Evolutionary conservation across 2,329 filamentous ascomycete species (phyloP).

Genomic region (Colletotrichum sp.): DNA sequence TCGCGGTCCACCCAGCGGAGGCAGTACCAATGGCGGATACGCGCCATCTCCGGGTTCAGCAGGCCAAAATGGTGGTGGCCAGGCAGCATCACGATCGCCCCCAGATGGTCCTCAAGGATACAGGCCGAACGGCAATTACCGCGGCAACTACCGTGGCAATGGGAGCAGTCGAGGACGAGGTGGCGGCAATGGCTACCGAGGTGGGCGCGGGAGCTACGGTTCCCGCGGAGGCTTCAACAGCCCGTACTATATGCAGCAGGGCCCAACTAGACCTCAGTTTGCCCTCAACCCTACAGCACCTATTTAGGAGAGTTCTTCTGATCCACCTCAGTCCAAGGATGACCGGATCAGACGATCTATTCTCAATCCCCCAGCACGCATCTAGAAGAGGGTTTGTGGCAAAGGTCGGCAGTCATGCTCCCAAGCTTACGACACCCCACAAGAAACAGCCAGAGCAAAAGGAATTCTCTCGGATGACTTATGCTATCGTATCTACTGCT

Average conservation of each 20-base stretch:
- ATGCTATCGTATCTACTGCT: neutral
- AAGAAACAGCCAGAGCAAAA: neutral
- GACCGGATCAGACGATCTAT: neutral
- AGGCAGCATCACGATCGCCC: neutral
- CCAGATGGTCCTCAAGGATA: slow-evolving; percentile 9
- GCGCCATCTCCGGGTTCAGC: neutral
- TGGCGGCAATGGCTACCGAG: neutral
- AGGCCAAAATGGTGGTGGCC: neutral
- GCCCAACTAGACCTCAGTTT: slow-evolving; percentile 3
- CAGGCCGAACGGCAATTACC: neutral
- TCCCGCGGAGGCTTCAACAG: neutral
- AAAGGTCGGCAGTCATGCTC: neutral
- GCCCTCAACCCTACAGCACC: neutral
- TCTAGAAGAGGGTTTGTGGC: neutral
- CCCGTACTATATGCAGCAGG: neutral
- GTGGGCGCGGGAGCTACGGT: neutral
- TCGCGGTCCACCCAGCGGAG: neutral
- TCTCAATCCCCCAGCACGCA: neutral
- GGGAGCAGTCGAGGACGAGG: neutral
- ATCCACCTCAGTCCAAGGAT: neutral
- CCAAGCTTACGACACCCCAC: neutral
- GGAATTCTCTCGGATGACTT: neutral
- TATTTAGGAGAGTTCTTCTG: neutral
- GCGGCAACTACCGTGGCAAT: slow-evolving; percentile 2
- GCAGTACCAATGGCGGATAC: neutral